Conservation (phyloP, 768 basidiomycete species). For the Boletus vinaceobasis region DNA sequence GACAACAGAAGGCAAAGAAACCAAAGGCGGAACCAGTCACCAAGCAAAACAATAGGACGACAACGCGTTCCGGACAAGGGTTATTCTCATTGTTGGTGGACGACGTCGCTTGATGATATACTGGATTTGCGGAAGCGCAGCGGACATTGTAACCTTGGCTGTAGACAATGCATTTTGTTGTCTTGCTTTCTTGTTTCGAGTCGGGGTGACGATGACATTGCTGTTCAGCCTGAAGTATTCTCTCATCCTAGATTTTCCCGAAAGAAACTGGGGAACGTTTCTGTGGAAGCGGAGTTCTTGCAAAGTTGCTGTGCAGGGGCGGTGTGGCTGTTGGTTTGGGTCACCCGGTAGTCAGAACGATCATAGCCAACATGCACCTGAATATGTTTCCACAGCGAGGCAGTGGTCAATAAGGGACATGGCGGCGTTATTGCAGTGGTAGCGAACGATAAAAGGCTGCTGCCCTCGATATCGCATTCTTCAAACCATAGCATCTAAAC, state of each 20-base stretch:
- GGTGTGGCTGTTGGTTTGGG: too few relatives aligned
- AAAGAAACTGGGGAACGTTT: too few relatives aligned
- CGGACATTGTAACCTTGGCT: not conserved
- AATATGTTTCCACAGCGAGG: too few relatives aligned
- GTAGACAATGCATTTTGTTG: not conserved
- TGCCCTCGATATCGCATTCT: too few relatives aligned
- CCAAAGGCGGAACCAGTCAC: slow-evolving; percentile 16
- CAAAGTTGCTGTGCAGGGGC: not conserved
- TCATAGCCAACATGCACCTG: too few relatives aligned
- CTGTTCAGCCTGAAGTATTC: not conserved
- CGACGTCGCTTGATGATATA: slow-evolving; percentile 35
- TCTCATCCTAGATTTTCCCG: not conserved
- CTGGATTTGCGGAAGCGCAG: not conserved
- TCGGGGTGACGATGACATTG: not conserved
- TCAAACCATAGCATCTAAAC: too few relatives aligned
- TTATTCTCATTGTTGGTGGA: slow-evolving; percentile 44
- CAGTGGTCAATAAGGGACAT: too few relatives aligned
- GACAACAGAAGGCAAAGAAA: slow-evolving; percentile 43
- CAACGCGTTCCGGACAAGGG: slow-evolving; percentile 9
- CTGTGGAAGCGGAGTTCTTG: too few relatives aligned
- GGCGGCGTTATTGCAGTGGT: too few relatives aligned
- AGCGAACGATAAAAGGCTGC: too few relatives aligned
- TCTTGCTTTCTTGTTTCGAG: not conserved
- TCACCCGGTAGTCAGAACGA: too few relatives aligned
- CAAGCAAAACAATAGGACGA: slow-evolving; percentile 24